Base-by-base conservation (phyloP, 495 filamentous ascomycete species). In the Daldinia loculata region DNA sequence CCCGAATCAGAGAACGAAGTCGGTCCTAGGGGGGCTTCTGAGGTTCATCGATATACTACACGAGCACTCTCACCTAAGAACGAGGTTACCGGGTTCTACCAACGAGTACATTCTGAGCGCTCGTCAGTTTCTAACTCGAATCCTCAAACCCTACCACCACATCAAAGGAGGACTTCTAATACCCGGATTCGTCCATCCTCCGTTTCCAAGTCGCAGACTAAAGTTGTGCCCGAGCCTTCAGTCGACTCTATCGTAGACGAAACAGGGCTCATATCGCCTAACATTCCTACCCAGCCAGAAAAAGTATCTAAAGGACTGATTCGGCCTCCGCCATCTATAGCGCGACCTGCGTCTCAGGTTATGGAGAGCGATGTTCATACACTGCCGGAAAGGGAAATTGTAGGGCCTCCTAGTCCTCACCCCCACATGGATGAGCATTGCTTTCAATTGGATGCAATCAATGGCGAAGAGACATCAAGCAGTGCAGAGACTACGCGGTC, bases 141-240 rank as follows among this genome's bases (percentile, higher is more conserved):
- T 30, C 19, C 62, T 41, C 63, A 69, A 41, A 27, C 24, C n/a
- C 71, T 74, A 12, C 51, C 78, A 1, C 56, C 64, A 11, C 67
- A 65, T n/a, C 71, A 77, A n/a, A 77, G 83, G 43, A 78, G 79
- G 6, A 84, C 82, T 53, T 83, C 83, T 3, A 84, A 80, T 57
- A 77, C 83, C 29, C 81, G 78, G 52, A 76, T 85, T 43, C 75
- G 81, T 50, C 80, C 81, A 4, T 74, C 76, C 3, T 72, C 80
- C 12, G 75, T 78, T 7, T 75, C 80, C 0, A 79, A 79, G 53
- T 67, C 78, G 5, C 80, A 81, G 30, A 66, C 76, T 12, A 79
- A 79, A 56, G 71, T 80, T 8, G 74, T 81, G 12, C 71, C 83
- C 26, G 82, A 84, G 30, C 71, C 82, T 14, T 75, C 80, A 41